Percentiles rank a stretch among this genome's conserved stretches.
Conservation (phyloP, 2,329 filamentous ascomycete species). For the Talaromyces marneffei region DNA sequence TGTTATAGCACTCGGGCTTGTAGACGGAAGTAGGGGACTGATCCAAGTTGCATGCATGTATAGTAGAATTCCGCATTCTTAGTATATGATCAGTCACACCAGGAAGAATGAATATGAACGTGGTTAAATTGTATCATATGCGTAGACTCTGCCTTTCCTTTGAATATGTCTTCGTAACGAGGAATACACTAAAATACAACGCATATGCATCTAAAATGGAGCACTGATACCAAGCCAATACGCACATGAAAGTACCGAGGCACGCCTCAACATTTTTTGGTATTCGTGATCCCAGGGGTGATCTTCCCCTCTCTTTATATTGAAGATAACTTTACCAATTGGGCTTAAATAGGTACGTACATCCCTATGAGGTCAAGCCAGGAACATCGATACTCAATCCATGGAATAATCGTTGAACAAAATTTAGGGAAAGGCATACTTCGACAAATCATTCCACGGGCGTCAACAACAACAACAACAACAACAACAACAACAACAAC, state of each 20-base stretch:
- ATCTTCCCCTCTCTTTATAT: neutral
- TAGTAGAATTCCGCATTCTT: neutral
- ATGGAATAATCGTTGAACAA: neutral
- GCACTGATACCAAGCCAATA: neutral
- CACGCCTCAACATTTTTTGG: conserved; percentile 1
- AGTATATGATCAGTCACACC: neutral
- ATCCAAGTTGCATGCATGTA: neutral
- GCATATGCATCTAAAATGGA: neutral
- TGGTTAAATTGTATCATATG: neutral
- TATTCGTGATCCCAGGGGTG: neutral
- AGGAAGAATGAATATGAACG: neutral
- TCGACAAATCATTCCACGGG: neutral
- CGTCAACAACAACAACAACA: too few relatives aligned
- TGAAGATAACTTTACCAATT: neutral
- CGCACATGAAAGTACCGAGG: conserved; percentile 3
- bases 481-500: too few relatives aligned
- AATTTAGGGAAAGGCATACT: neutral
- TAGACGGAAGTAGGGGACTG: neutral
- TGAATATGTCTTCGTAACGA: neutral
- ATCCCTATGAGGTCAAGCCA: neutral
- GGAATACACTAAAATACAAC: neutral
- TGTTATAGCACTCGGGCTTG: neutral
- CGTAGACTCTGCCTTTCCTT: neutral
- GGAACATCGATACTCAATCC: neutral
- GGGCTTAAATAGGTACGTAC: neutral